These are phyloP conservation scores for Solanum ossicruentum DNA, from an alignment of 257 asterid genomes.

Conservation along the genomic window DNA sequence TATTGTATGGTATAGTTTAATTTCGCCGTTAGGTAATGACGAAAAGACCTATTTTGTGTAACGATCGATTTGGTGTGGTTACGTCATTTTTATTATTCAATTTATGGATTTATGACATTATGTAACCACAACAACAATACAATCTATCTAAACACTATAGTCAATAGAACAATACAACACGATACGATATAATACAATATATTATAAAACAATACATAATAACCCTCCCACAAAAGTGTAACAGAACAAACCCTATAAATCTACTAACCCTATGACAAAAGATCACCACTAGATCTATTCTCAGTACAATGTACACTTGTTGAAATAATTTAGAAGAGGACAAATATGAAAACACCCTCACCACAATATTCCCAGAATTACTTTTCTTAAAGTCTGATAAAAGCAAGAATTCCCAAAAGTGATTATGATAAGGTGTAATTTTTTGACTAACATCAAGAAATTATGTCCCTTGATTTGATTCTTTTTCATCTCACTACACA, in stretches of 20 bases:
- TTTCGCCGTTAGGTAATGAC: no score
- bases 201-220: no score
- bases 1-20: no score
- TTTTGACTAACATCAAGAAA: not conserved
- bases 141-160: no score
- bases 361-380: not conserved
- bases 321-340: not conserved
- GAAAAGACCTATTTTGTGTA: no score
- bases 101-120: no score
- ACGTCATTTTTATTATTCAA: no score
- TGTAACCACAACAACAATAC: no score
- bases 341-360: not conserved
- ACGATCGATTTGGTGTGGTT: no score
- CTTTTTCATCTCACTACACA: not conserved
- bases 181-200: no score
- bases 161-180: no score
- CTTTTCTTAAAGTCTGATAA: slow-evolving; percentile 1
- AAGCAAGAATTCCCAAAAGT: not conserved
- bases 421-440: not conserved
- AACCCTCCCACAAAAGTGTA: no score
- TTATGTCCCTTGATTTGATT: not conserved
- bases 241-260: not conserved
- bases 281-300: not conserved
- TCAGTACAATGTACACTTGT: not conserved
- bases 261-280: not conserved